Base-by-base conservation (phyloP, 2,329 filamentous ascomycete genomes). In the Sclerotinia subarctica region DNA sequence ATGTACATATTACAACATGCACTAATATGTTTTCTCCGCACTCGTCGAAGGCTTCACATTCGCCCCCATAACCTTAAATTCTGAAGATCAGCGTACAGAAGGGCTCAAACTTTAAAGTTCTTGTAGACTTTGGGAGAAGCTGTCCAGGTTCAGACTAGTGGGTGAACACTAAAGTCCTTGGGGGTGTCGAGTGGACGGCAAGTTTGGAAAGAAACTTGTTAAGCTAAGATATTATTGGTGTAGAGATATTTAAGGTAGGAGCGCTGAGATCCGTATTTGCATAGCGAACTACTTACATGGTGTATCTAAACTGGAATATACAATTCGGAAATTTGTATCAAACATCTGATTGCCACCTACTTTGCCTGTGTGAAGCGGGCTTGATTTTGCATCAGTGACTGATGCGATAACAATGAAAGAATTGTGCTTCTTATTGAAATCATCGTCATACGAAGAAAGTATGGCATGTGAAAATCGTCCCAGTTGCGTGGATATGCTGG, bases 1-100 rank as follows among this genome's bases (percentile, higher is more conserved):
- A 66, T 66, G 64, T 66, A 66, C 42, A 26, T 35, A 49, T 49
- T 38, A 7, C n/a, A 32, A 66, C 5, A 29, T 10, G 52, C 5
- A 35, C 26, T 29, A 44, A 42, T n/a, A 44, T 29, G 29, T 15
- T 51, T n/a, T 58, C 29, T 49, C 47, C 44, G 29, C 53, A 66
- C 29, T 58, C 7, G 17, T 57, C 32, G 29, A n/a, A 15, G n/a
- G 15, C 5, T 38, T 44, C 38, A 42, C 38, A 42, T 10, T 38
- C 17, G 51, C 49, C 49, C 21, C 29, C 19, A 19, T 42, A 44
- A 21, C 19, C 32, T 24, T 21, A 17, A 11, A 35, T 35, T 17
- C 1, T 56, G 15, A 49, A 49, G 29, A 58, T 51, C 53, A 47
- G 29, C 42, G 38, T 49, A 54, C 35, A 64, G 54, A 66, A 58